phyloP scores from a whole-genome alignment of 257 asterid genomes.

The Solanum ahanhuiri region DNA sequence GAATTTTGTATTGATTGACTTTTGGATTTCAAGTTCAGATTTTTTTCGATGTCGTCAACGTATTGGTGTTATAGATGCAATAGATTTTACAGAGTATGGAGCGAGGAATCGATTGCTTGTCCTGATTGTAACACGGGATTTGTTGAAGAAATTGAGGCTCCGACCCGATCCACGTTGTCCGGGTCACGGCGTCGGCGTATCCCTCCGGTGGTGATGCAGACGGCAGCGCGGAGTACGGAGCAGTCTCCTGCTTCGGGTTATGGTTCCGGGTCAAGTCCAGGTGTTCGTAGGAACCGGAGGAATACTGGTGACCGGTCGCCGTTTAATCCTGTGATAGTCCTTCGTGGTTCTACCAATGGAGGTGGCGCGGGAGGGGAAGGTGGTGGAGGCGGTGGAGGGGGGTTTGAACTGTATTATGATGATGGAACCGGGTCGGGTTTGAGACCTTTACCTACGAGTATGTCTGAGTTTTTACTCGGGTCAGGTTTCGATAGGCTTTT shows the following conservation, averaged over 20 bases:
- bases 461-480: slow-evolving; percentile 78
- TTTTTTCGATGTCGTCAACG: slow-evolving; percentile 41
- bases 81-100: slow-evolving; percentile 43
- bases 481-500: slow-evolving; percentile 78
- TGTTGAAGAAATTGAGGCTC: slow-evolving; percentile 51
- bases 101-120: slow-evolving; percentile 43
- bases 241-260: slow-evolving; percentile 22
- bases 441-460: slow-evolving; percentile 56
- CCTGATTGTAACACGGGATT: slow-evolving; percentile 70
- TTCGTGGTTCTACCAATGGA: slow-evolving; percentile 50
- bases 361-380: slow-evolving; percentile 9
- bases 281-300: slow-evolving; percentile 55
- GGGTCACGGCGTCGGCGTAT: slow-evolving; percentile 54
- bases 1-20: not conserved
- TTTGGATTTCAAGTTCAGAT: not conserved
- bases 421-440: slow-evolving; percentile 82
- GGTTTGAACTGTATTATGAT: slow-evolving; percentile 68
- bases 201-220: slow-evolving; percentile 49
- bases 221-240: slow-evolving; percentile 29
- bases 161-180: slow-evolving; percentile 36
- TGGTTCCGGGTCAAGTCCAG: slow-evolving; percentile 37
- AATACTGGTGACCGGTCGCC: slow-evolving; percentile 70
- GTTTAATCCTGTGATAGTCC: slow-evolving; percentile 80
- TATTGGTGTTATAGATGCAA: slow-evolving; percentile 79
- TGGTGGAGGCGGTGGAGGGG: slow-evolving; percentile 28